phyloP scores from a whole-genome alignment of 805 yeast genomes.

The Wickerhamiella azymoides region DNA sequence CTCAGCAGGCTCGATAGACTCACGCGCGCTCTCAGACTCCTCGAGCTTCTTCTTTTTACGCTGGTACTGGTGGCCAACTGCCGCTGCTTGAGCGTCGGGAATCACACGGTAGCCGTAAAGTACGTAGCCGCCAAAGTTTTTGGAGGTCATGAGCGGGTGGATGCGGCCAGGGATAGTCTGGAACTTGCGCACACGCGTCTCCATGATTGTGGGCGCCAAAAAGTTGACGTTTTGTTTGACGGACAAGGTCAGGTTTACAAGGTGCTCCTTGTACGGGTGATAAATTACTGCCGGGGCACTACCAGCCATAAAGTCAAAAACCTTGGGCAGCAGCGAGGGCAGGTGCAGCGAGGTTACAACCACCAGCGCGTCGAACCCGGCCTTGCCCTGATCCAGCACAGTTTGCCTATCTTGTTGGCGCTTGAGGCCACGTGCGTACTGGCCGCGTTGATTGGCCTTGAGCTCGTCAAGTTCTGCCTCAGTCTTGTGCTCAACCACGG shows the following conservation, averaged over 20 bases:
- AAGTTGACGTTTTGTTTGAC: conserved; percentile 53
- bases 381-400: conserved; percentile 31
- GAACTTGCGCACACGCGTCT: conserved; percentile 69
- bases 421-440: conserved; percentile 50
- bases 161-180: conserved; percentile 90
- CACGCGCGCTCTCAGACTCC: not conserved
- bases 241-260: conserved; percentile 61
- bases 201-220: conserved; percentile 70
- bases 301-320: conserved; percentile 60
- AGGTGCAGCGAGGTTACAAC: conserved; percentile 61
- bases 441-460: conserved; percentile 47
- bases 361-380: conserved; percentile 60
- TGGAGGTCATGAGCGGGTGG: conserved; percentile 89
- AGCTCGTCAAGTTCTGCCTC: conserved; percentile 41
- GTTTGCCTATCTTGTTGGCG: conserved; percentile 32
- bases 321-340: conserved; percentile 44
- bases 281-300: conserved; percentile 78
- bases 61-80: conserved; percentile 34
- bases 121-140: conserved; percentile 84
- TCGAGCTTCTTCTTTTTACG: conserved; percentile 8
- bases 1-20: not conserved
- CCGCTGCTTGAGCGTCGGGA: conserved; percentile 55
- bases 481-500: conserved; percentile 31
- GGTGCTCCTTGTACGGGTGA: conserved; percentile 63
- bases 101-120: conserved; percentile 66